phyloP scores from a whole-genome alignment of 164 flowering plant species.

The Magnolia sinica region DNA sequence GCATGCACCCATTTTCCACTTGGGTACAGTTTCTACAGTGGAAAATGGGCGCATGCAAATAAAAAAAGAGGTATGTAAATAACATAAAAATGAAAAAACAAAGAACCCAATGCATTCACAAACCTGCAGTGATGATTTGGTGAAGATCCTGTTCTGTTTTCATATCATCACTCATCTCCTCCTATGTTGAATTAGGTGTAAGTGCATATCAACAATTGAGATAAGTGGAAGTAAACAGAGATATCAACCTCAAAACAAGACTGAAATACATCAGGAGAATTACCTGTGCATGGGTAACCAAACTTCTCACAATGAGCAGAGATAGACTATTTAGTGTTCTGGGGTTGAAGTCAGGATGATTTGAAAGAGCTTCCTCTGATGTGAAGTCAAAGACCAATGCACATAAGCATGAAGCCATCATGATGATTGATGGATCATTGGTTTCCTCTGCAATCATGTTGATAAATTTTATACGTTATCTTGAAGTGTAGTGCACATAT shows the following conservation, averaged over 20 bases:
- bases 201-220: background rate
- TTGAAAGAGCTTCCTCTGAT: slow-evolving; percentile 68
- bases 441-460: slow-evolving; percentile 34
- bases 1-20: background rate
- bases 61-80: background rate
- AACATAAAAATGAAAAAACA: background rate
- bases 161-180: slow-evolving; percentile 29
- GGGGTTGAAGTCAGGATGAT: slow-evolving; percentile 38
- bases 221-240: background rate
- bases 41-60: background rate
- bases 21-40: background rate
- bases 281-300: slow-evolving; percentile 56
- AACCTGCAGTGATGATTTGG: slow-evolving; percentile 55
- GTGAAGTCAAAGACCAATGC: slow-evolving; percentile 61
- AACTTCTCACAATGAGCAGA: slow-evolving; percentile 58
- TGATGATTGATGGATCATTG: slow-evolving; percentile 45
- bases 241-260: background rate
- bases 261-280: slow-evolving; percentile 1
- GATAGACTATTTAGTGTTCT: slow-evolving; percentile 37
- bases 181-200: slow-evolving; percentile 12
- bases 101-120: slow-evolving; percentile 9
- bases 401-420: slow-evolving; percentile 88
- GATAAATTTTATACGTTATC: slow-evolving; percentile 1
- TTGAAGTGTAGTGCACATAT: background rate
- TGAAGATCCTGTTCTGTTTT: slow-evolving; percentile 53